phyloP scores from a whole-genome alignment of 306 rosid species.

The Rosa chinensis region DNA sequence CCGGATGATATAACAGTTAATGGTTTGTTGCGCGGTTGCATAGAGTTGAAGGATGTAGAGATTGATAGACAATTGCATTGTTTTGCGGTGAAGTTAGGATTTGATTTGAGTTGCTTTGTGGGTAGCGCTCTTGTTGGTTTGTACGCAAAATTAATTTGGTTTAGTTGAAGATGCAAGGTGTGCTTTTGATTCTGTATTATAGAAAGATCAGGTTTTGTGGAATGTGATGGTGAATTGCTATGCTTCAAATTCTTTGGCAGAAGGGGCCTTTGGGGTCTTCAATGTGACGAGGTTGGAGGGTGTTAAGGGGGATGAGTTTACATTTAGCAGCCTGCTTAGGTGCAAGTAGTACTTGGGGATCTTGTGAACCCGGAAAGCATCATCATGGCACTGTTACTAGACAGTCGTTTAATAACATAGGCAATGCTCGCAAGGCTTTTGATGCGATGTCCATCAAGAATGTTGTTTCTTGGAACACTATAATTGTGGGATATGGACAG shows the following conservation, averaged over 20 bases:
- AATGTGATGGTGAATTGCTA: slow-evolving; percentile 77
- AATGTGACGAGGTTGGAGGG: slow-evolving; percentile 47
- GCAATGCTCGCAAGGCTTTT: slow-evolving; percentile 47
- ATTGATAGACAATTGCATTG: slow-evolving; percentile 68
- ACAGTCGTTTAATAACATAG: slow-evolving; percentile 46
- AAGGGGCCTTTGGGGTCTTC: slow-evolving; percentile 46
- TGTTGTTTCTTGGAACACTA: slow-evolving; percentile 69
- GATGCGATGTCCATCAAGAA: slow-evolving; percentile 43
- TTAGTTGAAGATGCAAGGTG: slow-evolving; percentile 50
- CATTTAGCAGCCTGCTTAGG: slow-evolving; percentile 59
- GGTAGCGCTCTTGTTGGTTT: slow-evolving; percentile 55
- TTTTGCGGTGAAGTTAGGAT: slow-evolving; percentile 49
- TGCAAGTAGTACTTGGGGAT: slow-evolving; percentile 32
- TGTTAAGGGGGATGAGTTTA: slow-evolving; percentile 59
- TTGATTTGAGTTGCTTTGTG: slow-evolving; percentile 61
- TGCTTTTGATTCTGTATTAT: slow-evolving; percentile 39
- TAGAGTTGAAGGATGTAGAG: slow-evolving; percentile 36
- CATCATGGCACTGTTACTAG: slow-evolving; percentile 46
- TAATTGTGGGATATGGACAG: slow-evolving; percentile 64
- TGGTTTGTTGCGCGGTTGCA: slow-evolving; percentile 53
- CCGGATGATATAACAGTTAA: slow-evolving; percentile 63
- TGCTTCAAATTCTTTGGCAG: slow-evolving; percentile 41
- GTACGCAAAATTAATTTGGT: slow-evolving; percentile 51
- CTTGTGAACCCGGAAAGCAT: slow-evolving; percentile 49
- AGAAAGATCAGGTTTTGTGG: slow-evolving; percentile 69